Conservation (phyloP, 495 filamentous ascomycete species). For the Penicillium subrubescens region DNA sequence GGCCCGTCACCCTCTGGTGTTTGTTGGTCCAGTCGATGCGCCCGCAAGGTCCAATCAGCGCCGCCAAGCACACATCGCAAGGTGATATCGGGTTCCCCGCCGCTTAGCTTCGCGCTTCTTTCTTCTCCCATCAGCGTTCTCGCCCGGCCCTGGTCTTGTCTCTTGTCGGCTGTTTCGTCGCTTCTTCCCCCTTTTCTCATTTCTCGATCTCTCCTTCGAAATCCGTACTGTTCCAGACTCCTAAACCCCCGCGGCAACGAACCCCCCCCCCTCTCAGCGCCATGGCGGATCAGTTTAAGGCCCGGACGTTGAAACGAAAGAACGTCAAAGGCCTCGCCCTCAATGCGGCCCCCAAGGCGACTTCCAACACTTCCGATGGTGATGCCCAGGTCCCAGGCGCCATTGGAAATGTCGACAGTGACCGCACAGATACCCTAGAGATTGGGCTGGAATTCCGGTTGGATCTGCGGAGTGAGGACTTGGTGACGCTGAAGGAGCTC, state of each 20-base stretch:
- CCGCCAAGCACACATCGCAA: conserved; percentile 32
- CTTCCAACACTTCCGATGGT: conserved; percentile 57
- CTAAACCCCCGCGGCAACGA: not conserved
- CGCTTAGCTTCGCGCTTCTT: conserved; percentile 28
- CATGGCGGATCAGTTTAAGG: conserved; percentile 86
- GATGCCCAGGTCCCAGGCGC: conserved; percentile 62
- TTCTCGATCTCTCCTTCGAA: conserved; percentile 9
- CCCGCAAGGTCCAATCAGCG: conserved; percentile 36
- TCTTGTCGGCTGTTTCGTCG: conserved; percentile 6
- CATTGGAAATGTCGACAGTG: conserved; percentile 59
- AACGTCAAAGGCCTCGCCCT: conserved; percentile 95
- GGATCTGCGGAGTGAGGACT: conserved; percentile 87
- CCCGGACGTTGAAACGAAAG: conserved; percentile 94
- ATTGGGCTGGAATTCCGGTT: conserved; percentile 96
- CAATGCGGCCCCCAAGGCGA: conserved; percentile 64
- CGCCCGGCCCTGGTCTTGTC: conserved; percentile 10
- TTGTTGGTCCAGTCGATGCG: conserved; percentile 32
- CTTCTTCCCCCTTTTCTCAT: conserved; percentile 7
- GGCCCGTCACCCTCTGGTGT: conserved; percentile 15
- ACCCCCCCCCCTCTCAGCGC: conserved; percentile 19
- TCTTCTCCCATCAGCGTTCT: conserved; percentile 22
- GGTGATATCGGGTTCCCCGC: conserved; percentile 40
- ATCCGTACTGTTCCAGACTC: conserved; percentile 4
- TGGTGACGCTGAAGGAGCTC: conserved; percentile 90
- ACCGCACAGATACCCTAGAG: conserved; percentile 78